A percentile compares a stretch with the other conserved stretches of the same genome.
phyloP scores from a whole-genome alignment of 768 basidiomycete species.

The Lentinula detonsa region DNA sequence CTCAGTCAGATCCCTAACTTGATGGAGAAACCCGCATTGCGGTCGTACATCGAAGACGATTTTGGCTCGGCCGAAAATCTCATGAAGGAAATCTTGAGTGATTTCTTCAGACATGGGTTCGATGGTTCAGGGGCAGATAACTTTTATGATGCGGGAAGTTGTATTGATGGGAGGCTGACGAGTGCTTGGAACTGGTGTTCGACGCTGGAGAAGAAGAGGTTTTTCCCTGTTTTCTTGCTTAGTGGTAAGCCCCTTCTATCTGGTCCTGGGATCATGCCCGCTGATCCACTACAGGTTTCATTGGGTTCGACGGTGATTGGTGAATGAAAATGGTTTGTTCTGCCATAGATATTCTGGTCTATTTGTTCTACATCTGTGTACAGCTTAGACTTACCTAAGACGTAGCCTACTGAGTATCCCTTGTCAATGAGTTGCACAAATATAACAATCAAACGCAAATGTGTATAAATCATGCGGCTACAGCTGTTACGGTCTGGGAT shows the following conservation, averaged over 20 bases:
- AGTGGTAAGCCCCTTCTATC: constrained; percentile 44
- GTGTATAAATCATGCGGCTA: constrained; percentile 12
- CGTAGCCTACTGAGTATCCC: neutral
- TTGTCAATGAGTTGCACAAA: neutral
- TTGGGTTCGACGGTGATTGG: constrained; percentile 86
- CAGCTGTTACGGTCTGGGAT: constrained; percentile 14
- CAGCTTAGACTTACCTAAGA: neutral
- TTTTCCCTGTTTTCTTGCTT: constrained; percentile 73
- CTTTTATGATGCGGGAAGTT: constrained; percentile 83
- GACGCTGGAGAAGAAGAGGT: constrained; percentile 79
- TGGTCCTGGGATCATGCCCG: neutral
- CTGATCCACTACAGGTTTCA: constrained; percentile 47
- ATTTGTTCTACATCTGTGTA: neutral
- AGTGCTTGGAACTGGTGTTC: constrained; percentile 95
- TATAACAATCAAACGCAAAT: neutral
- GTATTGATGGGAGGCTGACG: constrained; percentile 79
- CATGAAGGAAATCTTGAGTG: constrained; percentile 64
- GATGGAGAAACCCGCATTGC: constrained; percentile 60
- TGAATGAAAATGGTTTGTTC: constrained; percentile 22
- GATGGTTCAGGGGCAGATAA: constrained; percentile 91
- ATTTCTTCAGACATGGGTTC: constrained; percentile 86
- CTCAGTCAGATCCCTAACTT: constrained; percentile 67
- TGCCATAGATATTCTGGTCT: too few species aligned
- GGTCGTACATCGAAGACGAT: constrained; percentile 75
- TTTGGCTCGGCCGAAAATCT: constrained; percentile 73